These are phyloP conservation scores for Porogramme epimiltina DNA, from an alignment of 1,284 basidiomycete genomes.

Conservation along the genomic window DNA sequence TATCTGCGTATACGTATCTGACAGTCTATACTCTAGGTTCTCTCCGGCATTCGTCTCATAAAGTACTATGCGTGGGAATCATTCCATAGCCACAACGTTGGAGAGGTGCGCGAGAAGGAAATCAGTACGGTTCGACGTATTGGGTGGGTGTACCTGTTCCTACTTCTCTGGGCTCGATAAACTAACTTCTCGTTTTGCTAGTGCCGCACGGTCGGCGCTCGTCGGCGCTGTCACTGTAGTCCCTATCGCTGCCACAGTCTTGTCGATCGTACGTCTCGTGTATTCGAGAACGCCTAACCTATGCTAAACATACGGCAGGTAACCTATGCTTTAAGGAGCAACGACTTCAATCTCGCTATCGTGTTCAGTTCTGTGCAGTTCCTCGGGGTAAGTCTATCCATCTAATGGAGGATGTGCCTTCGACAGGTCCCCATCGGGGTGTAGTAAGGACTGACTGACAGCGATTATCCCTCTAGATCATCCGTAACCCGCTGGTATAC, in stretches of 20 bases:
- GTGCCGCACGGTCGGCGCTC: slow-evolving; percentile 47
- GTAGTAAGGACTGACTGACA: no score
- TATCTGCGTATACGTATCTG: no score
- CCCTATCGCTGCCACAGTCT: slow-evolving; percentile 70
- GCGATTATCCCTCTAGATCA: no score
- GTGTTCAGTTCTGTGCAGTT: slow-evolving; percentile 79
- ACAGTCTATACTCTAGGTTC: slow-evolving; percentile 3
- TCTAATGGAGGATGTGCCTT: no score
- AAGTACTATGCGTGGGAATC: slow-evolving; percentile 65
- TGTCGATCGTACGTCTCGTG: slow-evolving; percentile 74
- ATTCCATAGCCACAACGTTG: slow-evolving; percentile 61
- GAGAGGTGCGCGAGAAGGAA: slow-evolving; percentile 52
- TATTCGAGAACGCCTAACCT: no score
- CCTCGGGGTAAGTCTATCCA: slow-evolving; percentile 69
- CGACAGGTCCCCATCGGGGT: no score
- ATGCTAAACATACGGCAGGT: slow-evolving; percentile 44
- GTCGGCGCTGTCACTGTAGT: slow-evolving; percentile 62
- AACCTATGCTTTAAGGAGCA: slow-evolving; percentile 67
- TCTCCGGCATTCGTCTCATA: slow-evolving; percentile 65
- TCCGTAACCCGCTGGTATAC: slow-evolving; percentile 54
- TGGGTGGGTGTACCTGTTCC: slow-evolving; percentile 45
- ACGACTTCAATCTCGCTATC: slow-evolving; percentile 65
- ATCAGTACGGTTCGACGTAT: slow-evolving; percentile 49
- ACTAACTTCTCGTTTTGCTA: background rate
- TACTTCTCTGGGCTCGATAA: background rate